Evolutionary conservation across 1,284 basidiomycete genomes (phyloP).

Genomic region (Malassezia caprae): DNA sequence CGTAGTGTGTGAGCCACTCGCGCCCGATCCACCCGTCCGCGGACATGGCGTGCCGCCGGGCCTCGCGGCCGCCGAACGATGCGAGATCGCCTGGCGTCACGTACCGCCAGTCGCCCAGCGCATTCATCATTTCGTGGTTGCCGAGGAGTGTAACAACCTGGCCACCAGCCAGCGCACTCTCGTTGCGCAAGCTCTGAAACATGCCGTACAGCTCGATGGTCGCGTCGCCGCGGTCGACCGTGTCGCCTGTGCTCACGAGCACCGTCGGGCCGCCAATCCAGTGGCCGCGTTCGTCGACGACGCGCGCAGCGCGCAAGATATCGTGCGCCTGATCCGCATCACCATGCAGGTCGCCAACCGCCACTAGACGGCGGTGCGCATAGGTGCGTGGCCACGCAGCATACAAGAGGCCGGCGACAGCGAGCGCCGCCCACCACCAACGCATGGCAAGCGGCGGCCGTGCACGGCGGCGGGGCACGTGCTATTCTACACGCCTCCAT

Average conservation of each 20-base stretch:
- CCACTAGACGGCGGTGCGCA: conserved; percentile 24
- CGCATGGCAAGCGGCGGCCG: background rate
- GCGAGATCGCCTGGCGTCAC: conserved; percentile 49
- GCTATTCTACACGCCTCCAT: background rate
- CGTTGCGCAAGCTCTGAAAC: conserved; percentile 26
- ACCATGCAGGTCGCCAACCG: conserved; percentile 42
- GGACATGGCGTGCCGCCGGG: conserved; percentile 32
- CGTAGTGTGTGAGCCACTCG: conserved; percentile 34
- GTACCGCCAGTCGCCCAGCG: conserved; percentile 50
- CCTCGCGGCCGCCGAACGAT: conserved; percentile 35
- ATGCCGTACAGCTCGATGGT: conserved; percentile 40
- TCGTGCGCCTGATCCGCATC: conserved; percentile 37
- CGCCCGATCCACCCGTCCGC: conserved; percentile 49
- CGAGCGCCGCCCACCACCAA: background rate
- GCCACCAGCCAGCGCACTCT: conserved; percentile 27
- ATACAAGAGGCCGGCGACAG: background rate
- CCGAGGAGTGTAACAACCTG: conserved; percentile 30
- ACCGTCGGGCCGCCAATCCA: conserved; percentile 37
- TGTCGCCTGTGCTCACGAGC: conserved; percentile 44
- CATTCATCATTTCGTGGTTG: conserved; percentile 47
- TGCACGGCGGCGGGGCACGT: background rate
- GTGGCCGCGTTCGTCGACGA: conserved; percentile 16
- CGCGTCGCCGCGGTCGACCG: conserved; percentile 45
- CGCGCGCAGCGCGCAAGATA: conserved; percentile 31
- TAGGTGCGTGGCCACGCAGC: background rate